Conservation (phyloP, 2,329 filamentous ascomycete genomes). For the Aspergillus sp. region DNA sequence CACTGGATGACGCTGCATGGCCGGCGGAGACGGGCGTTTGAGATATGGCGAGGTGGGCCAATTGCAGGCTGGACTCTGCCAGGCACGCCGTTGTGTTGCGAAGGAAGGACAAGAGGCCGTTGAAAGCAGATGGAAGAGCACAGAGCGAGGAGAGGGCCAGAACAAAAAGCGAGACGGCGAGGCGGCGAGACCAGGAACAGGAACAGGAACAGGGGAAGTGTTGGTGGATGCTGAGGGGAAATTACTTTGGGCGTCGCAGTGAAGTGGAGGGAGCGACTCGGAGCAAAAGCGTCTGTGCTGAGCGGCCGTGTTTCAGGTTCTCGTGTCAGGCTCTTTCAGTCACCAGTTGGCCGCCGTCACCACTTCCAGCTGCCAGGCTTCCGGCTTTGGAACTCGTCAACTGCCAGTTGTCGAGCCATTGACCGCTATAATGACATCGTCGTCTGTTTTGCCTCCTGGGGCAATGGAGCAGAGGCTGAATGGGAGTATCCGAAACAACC, state of each 20-base stretch:
- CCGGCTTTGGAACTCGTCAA: not conserved
- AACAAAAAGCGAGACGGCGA: not conserved
- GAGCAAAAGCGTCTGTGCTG: not conserved
- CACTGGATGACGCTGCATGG: conserved; percentile 1
- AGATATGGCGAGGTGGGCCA: conserved; percentile 12
- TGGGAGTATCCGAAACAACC: too few relatives aligned
- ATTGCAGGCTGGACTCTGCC: not conserved
- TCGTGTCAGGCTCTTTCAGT: not conserved
- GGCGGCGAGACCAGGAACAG: not conserved
- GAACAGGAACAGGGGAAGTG: not conserved
- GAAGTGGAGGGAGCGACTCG: not conserved
- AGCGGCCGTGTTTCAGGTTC: not conserved
- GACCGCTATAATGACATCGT: too few relatives aligned
- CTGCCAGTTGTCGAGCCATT: too few relatives aligned
- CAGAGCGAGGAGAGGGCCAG: not conserved
- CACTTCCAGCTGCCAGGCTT: not conserved
- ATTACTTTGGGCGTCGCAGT: not conserved
- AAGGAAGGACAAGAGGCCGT: not conserved
- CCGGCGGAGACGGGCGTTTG: conserved; percentile 12
- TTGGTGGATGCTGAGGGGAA: not conserved
- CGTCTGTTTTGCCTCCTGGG: too few relatives aligned
- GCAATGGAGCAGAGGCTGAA: too few relatives aligned
- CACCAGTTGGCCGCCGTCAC: not conserved
- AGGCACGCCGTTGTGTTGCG: not conserved
- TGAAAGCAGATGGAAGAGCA: not conserved